Evolutionary conservation across 352 stramenopile genomes (phyloP), one percentile per base, ranked within the genome.

Genomic region (Pelagophyceae sp.): DNA sequence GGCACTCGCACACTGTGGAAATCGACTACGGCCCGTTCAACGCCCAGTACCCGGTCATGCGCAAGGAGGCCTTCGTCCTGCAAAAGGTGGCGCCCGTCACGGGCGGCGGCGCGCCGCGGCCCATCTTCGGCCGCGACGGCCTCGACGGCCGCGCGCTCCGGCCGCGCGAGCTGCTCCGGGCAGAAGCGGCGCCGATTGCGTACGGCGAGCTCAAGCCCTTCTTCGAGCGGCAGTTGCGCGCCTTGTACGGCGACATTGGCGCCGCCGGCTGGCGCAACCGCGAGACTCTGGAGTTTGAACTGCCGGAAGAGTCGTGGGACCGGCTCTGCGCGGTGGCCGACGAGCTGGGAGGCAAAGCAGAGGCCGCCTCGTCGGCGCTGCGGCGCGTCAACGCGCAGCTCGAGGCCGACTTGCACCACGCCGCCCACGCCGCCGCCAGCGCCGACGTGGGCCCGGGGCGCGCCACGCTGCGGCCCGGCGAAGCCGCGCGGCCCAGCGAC

Each of bases 221-320:
- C 67, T 74, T 74, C 38, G 35, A 58, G 67, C 31, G 58, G 2
- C 6, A 74, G 67, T 37, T 74, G 35, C 25, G 58, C 35, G 35
- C 29, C 5, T 2, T 74, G 15, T 74, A 74, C 67, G 67, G 67
- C 33, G 67, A 74, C 67, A 74, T 74, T 31, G 67, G 67, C 67
- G 38, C 58, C 38, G 37, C 15, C 35, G 67, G 67, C 67, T 74
- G 67, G 67, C 67, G 67, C 17, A 74, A 74, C 67, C 19, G 35
- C 67, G 33, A 58, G 17, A 37, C 19, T n/a, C 19, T 20, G 5
- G 31, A n/a, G 17, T 74, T 74, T 27, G 67, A 74, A 19, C 27
- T 74, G 15, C 19, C 19, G 25, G 67, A 74, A 0, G 67, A 74
- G 17, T 3, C 31, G 2, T 74, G 67, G 67, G 35, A 20, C 35